Evolutionary conservation across 176 grass and related monocot species (phyloP).

Genomic region (Eleusine indica): DNA sequence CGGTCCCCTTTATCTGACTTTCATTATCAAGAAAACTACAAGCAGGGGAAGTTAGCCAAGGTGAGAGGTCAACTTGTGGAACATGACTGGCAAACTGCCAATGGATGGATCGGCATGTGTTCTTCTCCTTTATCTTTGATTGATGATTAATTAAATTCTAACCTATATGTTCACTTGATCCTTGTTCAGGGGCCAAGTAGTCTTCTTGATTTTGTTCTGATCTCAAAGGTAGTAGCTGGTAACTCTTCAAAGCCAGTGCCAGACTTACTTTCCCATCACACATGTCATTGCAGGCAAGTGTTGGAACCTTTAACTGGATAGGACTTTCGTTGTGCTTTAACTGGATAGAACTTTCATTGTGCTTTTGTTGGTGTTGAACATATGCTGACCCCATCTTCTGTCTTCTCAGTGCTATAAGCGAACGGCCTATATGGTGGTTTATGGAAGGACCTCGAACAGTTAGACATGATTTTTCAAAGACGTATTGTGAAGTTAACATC

Average conservation of each 20-base stretch:
- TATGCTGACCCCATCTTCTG: slow-evolving; percentile 28
- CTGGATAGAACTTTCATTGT: slow-evolving; percentile 8
- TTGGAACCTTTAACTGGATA: slow-evolving; percentile 23
- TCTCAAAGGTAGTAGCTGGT: slow-evolving; percentile 60
- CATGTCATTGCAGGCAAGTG: slow-evolving; percentile 90
- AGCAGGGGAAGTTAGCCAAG: slow-evolving; percentile 73
- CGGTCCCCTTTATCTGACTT: slow-evolving; percentile 79
- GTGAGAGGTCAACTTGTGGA: slow-evolving; percentile 42
- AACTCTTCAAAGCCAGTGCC: slow-evolving; percentile 46
- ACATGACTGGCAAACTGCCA: slow-evolving; percentile 23
- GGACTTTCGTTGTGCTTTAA: background rate
- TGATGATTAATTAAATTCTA: slow-evolving; percentile 27
- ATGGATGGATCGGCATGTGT: background rate
- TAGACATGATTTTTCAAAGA: slow-evolving; percentile 79
- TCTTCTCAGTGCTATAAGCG: slow-evolving; percentile 62
- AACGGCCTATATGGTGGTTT: slow-evolving; percentile 74
- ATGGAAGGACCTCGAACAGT: slow-evolving; percentile 74
- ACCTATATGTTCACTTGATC: slow-evolving; percentile 18
- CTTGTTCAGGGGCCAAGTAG: slow-evolving; percentile 60
- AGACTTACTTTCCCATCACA: slow-evolving; percentile 67
- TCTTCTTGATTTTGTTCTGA: slow-evolving; percentile 92
- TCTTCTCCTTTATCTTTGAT: background rate
- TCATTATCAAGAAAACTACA: slow-evolving; percentile 84
- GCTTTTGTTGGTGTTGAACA: slow-evolving; percentile 11
- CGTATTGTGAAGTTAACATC: slow-evolving; percentile 70